Conservation (phyloP, 345 rosid species). For the Populus pruinosa region DNA sequence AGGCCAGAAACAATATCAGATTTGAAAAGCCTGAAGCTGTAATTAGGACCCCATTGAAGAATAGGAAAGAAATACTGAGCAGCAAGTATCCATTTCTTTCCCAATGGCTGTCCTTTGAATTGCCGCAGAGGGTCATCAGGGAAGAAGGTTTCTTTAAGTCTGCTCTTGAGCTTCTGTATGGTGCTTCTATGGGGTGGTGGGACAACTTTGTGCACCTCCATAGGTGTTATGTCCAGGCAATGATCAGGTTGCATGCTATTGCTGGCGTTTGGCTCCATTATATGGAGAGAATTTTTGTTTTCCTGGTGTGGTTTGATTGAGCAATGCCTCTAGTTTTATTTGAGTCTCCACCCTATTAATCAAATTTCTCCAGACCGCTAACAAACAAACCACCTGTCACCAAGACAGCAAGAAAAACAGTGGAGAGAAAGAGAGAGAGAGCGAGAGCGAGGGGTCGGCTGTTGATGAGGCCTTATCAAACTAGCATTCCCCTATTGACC, state of each 20-base stretch:
- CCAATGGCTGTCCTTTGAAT: constrained; percentile 67
- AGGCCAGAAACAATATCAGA: constrained; percentile 88
- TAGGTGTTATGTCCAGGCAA: constrained; percentile 39
- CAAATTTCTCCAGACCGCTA: constrained; percentile 26
- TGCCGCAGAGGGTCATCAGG: constrained; percentile 96
- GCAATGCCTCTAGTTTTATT: constrained; percentile 5
- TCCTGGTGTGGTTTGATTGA: not conserved
- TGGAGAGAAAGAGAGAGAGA: not conserved
- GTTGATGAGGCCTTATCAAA: not conserved
- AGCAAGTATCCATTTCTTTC: constrained; percentile 54
- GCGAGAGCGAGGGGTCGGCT: not conserved
- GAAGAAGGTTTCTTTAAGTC: constrained; percentile 85
- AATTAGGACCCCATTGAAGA: constrained; percentile 83
- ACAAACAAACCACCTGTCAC: constrained; percentile 22
- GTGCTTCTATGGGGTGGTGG: constrained; percentile 70
- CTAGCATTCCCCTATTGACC: not conserved
- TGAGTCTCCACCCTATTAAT: constrained; percentile 1
- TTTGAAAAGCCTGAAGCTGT: constrained; percentile 63
- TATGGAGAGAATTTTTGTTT: not conserved
- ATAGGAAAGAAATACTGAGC: constrained; percentile 82
- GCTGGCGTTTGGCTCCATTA: constrained; percentile 32
- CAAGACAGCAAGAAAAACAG: not conserved
- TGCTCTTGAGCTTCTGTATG: constrained; percentile 44
- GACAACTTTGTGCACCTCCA: constrained; percentile 70
- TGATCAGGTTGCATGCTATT: constrained; percentile 4